Conservation (phyloP, 305 asterid species). For the Withania somnifera region DNA sequence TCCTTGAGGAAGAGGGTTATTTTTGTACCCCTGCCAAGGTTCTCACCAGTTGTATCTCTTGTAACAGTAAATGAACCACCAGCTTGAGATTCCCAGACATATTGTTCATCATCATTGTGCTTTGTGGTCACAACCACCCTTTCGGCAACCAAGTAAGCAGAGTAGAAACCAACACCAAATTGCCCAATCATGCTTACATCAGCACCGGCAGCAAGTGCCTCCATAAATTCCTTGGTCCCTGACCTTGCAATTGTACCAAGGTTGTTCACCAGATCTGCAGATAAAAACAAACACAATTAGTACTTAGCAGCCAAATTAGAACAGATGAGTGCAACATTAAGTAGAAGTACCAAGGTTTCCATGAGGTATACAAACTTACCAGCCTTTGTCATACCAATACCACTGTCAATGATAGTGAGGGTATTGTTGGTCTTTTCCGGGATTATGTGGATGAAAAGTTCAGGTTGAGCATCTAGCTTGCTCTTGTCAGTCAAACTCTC, state of each 20-base stretch:
- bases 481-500: constrained; percentile 9
- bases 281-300: not conserved
- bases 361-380: not conserved
- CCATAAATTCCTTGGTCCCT: constrained; percentile 19
- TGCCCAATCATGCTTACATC: constrained; percentile 18
- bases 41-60: constrained; percentile 9
- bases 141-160: constrained; percentile 14
- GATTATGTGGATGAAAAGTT: constrained; percentile 5
- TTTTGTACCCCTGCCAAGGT: constrained; percentile 15
- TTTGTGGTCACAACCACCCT: constrained; percentile 14
- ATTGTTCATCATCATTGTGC: constrained; percentile 19
- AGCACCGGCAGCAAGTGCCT: constrained; percentile 12
- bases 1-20: constrained; percentile 9
- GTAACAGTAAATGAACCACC: constrained; percentile 14
- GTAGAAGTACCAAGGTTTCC: not conserved
- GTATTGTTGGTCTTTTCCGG: constrained; percentile 5
- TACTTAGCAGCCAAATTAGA: not conserved
- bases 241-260: constrained; percentile 19
- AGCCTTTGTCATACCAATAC: constrained; percentile 12
- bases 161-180: constrained; percentile 20
- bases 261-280: constrained; percentile 13
- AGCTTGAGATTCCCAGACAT: constrained; percentile 14
- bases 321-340: not conserved
- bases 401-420: constrained; percentile 6
- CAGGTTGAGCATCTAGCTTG: constrained; percentile 12